Base-by-base conservation (phyloP, 2,329 filamentous ascomycete species). In the Fusarium brevicatenulatum region DNA sequence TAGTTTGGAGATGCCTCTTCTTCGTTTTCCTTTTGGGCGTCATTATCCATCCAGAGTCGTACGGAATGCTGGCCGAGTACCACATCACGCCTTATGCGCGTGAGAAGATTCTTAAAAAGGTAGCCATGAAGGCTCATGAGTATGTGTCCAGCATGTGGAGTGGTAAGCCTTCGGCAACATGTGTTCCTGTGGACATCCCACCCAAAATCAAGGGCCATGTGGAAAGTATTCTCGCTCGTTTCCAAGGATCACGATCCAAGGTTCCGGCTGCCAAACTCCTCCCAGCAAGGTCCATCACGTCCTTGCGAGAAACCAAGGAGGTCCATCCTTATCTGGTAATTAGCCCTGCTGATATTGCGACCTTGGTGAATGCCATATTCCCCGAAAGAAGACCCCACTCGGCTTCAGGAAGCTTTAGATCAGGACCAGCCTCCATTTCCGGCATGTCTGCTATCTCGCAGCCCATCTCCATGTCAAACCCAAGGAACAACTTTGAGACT, bases 1-100 rank as follows among this genome's bases (percentile, higher is more conserved):
- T 98, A 73, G 91, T 98, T 71, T 93, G 92, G 77, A 93, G 95
- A 79, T 99, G 95, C 91, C 91, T 98, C 70, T 97, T 98, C 81
- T 93, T 94, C 71, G 92, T 92, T 57, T 98, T 96, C 82, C 86
- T 98, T 40, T 88, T 94, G 52, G 92, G 93, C 76, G 92, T 94
- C 59, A 90, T 98, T 78, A 93, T 94, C 53, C 93, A 96, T 78
- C 96, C 96, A 16, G 96, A 99, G 87, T 95, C 88, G 58, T 88
- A 90, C 74, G 89, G 90, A 61, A 90, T 93, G 84, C 91, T 98
- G 85, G 89, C 94, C 63, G 94, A 97, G 77, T 95, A 97, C 81
- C 94, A 97, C 83, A 94, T 98, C 77, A 95, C 93, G 55, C 94
- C 97, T 75, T 94, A 95, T 82, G 95, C 94, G 46, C 90, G 96